Conservation (phyloP, 176 grass and related monocot genomes). For the Bonia amplexicaulis region DNA sequence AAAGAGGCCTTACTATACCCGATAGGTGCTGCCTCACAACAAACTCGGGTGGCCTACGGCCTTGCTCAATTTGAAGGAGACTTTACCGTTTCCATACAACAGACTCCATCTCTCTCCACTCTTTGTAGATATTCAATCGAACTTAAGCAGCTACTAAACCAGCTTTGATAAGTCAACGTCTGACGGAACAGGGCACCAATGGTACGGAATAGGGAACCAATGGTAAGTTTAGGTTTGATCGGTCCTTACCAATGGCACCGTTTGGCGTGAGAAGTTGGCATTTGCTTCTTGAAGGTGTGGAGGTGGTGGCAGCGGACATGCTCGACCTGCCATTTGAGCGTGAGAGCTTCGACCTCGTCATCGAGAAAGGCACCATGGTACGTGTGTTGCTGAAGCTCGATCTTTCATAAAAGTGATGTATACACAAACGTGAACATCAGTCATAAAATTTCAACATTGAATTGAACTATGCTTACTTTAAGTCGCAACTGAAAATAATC, state of each 20-base stretch:
- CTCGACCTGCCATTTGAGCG: conserved; percentile 66
- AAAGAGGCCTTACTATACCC: too few species aligned
- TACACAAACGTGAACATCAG: neutral
- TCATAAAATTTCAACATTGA: neutral
- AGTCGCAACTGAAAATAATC: neutral
- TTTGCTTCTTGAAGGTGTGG: conserved; percentile 37
- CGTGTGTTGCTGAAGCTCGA: neutral
- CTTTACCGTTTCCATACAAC: too few species aligned
- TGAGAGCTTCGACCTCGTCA: conserved; percentile 67
- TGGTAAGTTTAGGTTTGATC: too few species aligned
- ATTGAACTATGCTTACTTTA: neutral
- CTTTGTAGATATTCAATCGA: too few species aligned
- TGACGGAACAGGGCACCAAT: neutral
- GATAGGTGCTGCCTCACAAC: too few species aligned
- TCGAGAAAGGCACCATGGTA: conserved; percentile 91
- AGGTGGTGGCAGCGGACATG: conserved; percentile 83
- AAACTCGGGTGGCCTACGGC: too few species aligned
- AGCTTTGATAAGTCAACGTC: too few species aligned
- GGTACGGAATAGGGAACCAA: neutral
- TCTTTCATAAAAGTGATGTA: neutral
- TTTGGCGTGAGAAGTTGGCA: neutral
- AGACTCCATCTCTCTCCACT: too few species aligned
- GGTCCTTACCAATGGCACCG: neutral
- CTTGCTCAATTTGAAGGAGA: too few species aligned
- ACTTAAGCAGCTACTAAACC: too few species aligned